Evolutionary conservation across 2,329 filamentous ascomycete species (phyloP), one percentile per base, ranked within the genome.

Genomic region (Fulvia fulva): DNA sequence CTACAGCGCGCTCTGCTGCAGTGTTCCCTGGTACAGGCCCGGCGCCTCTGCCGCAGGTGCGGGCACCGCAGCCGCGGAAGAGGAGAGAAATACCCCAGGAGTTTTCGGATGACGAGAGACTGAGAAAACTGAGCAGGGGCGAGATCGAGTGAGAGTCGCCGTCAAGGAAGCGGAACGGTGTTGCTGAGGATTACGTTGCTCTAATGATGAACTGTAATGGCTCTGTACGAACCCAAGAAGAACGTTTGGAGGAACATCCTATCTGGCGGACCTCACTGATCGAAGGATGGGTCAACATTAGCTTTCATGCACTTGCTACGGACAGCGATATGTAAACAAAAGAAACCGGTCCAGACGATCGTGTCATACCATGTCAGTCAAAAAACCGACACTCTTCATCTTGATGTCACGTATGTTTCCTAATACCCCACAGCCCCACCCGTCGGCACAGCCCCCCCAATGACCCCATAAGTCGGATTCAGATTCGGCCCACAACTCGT

Each of bases 401-500:
- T n/a, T n/a, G n/a, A n/a, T n/a, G n/a, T n/a, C n/a, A n/a, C n/a
- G n/a, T 32, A 32, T 12, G 28, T 32, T 5, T 32, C 28, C 28
- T 7, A 32, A n/a, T n/a, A n/a, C n/a, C n/a, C n/a, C 28, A 12
- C 28, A 32, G 28, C 12, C 28, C 2, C 28, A 7, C 8, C 28
- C 28, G 28, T 12, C 28, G 28, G 8, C 28, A 12, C 28, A 32
- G 28, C 8, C 2, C 28, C 12, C 28, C 12, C 28, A 7, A 32
- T 9, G 8, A 32, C 60, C 14, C 55, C 56, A 46, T 67, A 68
- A 19, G 65, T 64, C 16, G 65, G 63, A 32, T 65, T 63, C 5
- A 67, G 58, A 6, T 66, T 67, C 5, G 68, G 61, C 3, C 63
- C 61, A 57, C 70, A 73, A 22, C 61, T 67, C 8, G 68, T 72